Conservation (phyloP, 148 eudicot genomes). For the Nepenthes gracilis region DNA sequence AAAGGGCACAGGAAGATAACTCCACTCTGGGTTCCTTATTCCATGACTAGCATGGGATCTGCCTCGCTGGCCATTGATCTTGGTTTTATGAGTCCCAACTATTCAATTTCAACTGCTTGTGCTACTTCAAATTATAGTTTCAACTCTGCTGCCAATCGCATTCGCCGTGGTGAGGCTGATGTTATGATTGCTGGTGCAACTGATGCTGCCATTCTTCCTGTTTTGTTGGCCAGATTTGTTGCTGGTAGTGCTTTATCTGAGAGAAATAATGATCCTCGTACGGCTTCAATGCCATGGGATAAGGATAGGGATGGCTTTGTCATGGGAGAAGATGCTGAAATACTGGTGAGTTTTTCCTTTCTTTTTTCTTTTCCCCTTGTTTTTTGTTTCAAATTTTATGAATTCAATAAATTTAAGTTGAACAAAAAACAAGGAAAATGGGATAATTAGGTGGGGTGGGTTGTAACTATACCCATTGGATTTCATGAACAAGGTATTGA, state of each 20-base stretch:
- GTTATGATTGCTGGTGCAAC: slow-evolving; percentile 91
- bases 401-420: too few species aligned
- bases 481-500: not conserved
- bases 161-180: slow-evolving; percentile 93
- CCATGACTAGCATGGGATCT: slow-evolving; percentile 91
- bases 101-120: slow-evolving; percentile 91
- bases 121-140: slow-evolving; percentile 92
- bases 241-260: slow-evolving; percentile 91
- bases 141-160: slow-evolving; percentile 90
- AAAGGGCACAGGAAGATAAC: slow-evolving; percentile 77
- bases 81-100: slow-evolving; percentile 93
- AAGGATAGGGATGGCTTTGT: slow-evolving; percentile 91
- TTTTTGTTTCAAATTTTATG: not conserved
- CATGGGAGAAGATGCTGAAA: slow-evolving; percentile 96
- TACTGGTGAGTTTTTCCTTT: slow-evolving; percentile 38
- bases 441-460: too few species aligned
- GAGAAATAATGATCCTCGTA: slow-evolving; percentile 84
- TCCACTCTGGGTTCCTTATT: slow-evolving; percentile 86
- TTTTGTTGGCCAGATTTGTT: slow-evolving; percentile 90
- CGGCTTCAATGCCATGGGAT: slow-evolving; percentile 98
- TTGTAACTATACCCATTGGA: too few species aligned
- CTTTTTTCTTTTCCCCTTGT: not conserved
- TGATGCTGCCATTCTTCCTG: slow-evolving; percentile 90
- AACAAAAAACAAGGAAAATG: too few species aligned
- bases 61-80: slow-evolving; percentile 89